Evolutionary conservation across 2,329 filamentous ascomycete genomes (phyloP).

Genomic region (Alternaria novae-zelandiae): DNA sequence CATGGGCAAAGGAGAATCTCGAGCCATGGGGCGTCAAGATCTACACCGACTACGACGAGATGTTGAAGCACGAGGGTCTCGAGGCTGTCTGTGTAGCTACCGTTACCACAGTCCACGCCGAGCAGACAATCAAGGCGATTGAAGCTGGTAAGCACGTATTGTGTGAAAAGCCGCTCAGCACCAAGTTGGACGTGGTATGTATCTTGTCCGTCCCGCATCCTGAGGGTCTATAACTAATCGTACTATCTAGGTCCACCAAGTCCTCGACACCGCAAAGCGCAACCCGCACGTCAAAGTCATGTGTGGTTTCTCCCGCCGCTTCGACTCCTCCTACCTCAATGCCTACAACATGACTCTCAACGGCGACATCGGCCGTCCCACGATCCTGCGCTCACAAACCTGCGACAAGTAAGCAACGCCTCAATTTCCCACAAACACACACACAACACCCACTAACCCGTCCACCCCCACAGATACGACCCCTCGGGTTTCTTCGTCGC

Average conservation of each 20-base stretch:
- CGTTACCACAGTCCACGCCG: constrained; percentile 63
- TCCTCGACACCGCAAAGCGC: constrained; percentile 62
- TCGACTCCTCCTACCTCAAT: constrained; percentile 70
- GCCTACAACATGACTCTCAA: constrained; percentile 60
- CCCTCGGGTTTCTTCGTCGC: constrained; percentile 71
- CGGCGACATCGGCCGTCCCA: constrained; percentile 65
- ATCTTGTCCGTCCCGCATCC: background rate
- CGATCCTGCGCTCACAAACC: constrained; percentile 69
- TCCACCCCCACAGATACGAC: constrained; percentile 51
- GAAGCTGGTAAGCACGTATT: constrained; percentile 62
- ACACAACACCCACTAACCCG: background rate
- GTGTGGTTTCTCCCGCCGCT: constrained; percentile 70
- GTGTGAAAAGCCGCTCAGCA: constrained; percentile 67
- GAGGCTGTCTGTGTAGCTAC: constrained; percentile 63
- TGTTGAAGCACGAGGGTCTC: constrained; percentile 62
- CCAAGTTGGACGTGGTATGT: constrained; percentile 64
- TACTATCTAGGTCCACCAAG: constrained; percentile 61
- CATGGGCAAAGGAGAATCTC: constrained; percentile 59
- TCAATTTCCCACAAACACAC: background rate
- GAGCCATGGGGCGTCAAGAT: constrained; percentile 59
- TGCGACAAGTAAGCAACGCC: constrained; percentile 61
- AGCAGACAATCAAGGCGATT: constrained; percentile 64
- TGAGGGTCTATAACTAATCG: background rate
- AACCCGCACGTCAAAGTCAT: constrained; percentile 69
- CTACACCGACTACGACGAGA: constrained; percentile 63